Evolutionary conservation across 108 stramenopile genomes (phyloP).

Genomic region (Stephanodiscus minutulus): DNA sequence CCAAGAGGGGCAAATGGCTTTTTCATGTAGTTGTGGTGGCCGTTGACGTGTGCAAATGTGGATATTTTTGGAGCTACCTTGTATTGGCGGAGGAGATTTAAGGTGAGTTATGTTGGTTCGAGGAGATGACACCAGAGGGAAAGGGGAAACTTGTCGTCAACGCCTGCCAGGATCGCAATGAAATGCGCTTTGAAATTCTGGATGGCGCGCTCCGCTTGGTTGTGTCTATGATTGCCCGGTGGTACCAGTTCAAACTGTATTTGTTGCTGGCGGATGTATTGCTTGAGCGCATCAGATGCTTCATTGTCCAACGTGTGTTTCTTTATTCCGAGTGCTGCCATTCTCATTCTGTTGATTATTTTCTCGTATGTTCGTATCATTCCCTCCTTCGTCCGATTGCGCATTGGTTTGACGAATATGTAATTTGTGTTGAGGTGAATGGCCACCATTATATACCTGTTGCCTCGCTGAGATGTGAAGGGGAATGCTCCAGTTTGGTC

Average conservation of each 20-base stretch:
- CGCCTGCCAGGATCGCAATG: not conserved
- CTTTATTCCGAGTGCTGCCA: not conserved
- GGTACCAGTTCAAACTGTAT: not conserved
- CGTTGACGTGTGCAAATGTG: not conserved
- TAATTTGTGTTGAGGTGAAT: not conserved
- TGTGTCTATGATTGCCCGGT: not conserved
- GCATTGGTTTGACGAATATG: slow-evolving; percentile 11
- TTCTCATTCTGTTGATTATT: not conserved
- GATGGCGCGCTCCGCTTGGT: not conserved
- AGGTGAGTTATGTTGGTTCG: not conserved
- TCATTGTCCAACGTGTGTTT: slow-evolving; percentile 17
- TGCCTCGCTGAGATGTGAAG: not conserved
- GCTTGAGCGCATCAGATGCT: not conserved
- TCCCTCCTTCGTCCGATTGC: not conserved
- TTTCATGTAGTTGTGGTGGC: not conserved
- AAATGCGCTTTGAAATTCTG: not conserved
- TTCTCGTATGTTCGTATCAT: not conserved
- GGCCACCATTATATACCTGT: slow-evolving; percentile 2
- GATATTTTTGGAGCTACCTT: not conserved
- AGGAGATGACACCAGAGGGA: not conserved
- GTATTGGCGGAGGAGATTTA: not conserved
- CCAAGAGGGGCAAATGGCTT: not conserved
- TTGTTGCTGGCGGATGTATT: not conserved
- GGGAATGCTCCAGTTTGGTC: slow-evolving; percentile 17
- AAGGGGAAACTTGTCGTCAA: not conserved